Base-by-base conservation (phyloP, 768 basidiomycete species). In the Suillus bovinus region DNA sequence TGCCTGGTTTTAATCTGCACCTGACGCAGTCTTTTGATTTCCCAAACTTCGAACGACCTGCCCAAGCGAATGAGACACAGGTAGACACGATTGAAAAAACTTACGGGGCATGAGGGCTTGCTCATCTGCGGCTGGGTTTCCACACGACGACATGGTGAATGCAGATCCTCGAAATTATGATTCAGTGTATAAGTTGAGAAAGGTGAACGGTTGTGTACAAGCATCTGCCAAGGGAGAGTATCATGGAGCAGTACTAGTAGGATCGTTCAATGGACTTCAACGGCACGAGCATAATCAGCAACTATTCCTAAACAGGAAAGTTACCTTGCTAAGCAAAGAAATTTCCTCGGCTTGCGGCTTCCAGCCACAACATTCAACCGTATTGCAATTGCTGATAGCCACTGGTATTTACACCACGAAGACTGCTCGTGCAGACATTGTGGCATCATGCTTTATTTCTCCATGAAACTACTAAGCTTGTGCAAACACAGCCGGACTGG, bases 71-170 rank as follows among this genome's bases (percentile, higher is more conserved):
- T 55, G 3, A 63, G 14, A 34, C 13, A 20, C 14, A 44, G 29
- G 13, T 17, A 6, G 4, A 47, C 24, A 20, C 29, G 24, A 5
- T 29, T 39, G 27, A 33, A 2, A 33, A 5, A 2, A 73, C 87
- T 74, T 72, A 90, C 90, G 83, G 67, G 80, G 79, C 89, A 91
- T 91, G 49, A 88, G 75, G 4, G 79, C 81, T 74, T 89, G 86
- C 49, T 77, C 72, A 47, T 88, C 87, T 8, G 73, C 71, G 54
- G 79, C 75, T 14, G 89, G 87, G 67, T 89, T 89, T 60, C 85
- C 89, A 70, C 90, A 92, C 47, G 84, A 82, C 29, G 74, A 69
- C 74, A 77, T 76, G 50, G 42, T 64, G 22, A 39, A 62, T 5
- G 24, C 22, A 17, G 24, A 55, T 39, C 34, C 34, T 36, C 16